Evolutionary conservation across 2,329 filamentous ascomycete species (phyloP).

Genomic region (Colletotrichum siamense): DNA sequence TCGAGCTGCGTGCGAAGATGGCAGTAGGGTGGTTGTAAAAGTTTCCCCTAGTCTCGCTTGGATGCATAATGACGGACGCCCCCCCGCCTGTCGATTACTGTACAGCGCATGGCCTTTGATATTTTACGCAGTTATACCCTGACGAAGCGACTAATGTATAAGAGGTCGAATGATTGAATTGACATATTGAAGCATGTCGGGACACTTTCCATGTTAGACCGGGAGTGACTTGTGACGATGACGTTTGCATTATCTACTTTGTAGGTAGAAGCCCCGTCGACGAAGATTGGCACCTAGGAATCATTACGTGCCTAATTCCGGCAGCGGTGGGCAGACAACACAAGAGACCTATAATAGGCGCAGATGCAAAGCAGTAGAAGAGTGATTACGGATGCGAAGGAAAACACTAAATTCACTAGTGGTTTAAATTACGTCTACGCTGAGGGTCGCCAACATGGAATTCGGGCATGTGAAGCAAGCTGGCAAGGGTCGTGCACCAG

Average conservation of each 20-base stretch:
- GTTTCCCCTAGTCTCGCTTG: constrained; percentile 24
- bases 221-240: background rate
- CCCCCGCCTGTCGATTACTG: constrained; percentile 24
- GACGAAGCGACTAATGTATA: constrained; percentile 38
- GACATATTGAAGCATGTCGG: background rate
- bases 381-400: background rate
- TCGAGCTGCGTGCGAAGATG: background rate
- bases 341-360: background rate
- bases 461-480: background rate
- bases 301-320: background rate
- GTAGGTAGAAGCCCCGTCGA: background rate
- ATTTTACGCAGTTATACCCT: constrained; percentile 39
- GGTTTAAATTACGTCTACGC: background rate
- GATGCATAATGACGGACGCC: constrained; percentile 21
- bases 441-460: background rate
- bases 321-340: background rate
- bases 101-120: constrained; percentile 29
- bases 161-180: constrained; percentile 17
- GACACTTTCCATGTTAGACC: background rate
- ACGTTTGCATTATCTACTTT: background rate
- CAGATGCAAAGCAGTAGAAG: background rate
- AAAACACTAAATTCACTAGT: background rate
- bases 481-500: background rate
- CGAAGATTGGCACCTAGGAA: background rate
- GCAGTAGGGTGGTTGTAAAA: background rate